phyloP scores from a whole-genome alignment of 2,329 filamentous ascomycete genomes.

The Tolypocladium cylindrosporum region DNA sequence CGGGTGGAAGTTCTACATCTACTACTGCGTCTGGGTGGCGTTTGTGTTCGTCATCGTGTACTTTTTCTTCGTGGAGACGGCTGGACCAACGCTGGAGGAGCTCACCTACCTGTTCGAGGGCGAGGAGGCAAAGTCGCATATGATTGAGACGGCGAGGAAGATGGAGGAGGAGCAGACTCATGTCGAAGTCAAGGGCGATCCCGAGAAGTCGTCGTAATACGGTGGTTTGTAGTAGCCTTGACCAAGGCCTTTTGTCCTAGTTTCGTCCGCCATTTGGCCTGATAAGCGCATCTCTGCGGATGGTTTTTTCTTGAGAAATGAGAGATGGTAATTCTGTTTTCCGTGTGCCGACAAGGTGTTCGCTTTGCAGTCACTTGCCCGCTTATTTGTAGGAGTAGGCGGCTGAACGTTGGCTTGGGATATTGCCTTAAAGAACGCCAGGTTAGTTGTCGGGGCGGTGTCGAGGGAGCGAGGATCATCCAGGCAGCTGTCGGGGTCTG shows the following conservation, averaged over 20 bases:
- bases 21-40: constrained; percentile 28
- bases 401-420: neutral
- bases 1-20: constrained; percentile 31
- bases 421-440: neutral
- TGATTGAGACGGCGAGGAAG: constrained; percentile 10
- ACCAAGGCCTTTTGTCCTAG: too few species aligned
- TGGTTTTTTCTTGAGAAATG: neutral
- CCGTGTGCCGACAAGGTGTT: neutral
- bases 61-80: constrained; percentile 29
- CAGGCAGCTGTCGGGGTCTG: neutral
- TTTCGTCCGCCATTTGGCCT: too few species aligned
- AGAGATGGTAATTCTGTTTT: neutral
- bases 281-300: neutral
- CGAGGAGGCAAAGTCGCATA: constrained; percentile 14
- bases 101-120: constrained; percentile 21
- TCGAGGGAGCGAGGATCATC: too few species aligned
- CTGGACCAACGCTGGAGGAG: constrained; percentile 25
- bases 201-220: neutral
- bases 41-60: constrained; percentile 26
- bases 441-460: too few species aligned
- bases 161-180: constrained; percentile 3
- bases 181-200: constrained; percentile 1
- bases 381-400: neutral
- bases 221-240: neutral
- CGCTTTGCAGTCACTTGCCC: neutral